Base-by-base conservation (phyloP, 2,329 filamentous ascomycete genomes). In the Penicillium freii region DNA sequence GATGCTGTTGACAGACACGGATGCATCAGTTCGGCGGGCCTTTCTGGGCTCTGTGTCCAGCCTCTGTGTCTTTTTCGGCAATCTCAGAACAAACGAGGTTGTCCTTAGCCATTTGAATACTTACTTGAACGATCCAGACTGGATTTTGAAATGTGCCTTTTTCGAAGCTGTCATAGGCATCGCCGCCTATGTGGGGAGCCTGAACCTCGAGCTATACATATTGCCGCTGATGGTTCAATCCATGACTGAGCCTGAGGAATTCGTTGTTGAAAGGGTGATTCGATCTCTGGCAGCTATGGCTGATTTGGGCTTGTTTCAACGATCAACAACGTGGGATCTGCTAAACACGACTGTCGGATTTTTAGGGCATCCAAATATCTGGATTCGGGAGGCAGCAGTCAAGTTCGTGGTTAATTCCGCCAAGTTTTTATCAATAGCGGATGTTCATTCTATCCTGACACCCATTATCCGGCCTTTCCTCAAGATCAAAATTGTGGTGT, bases 101-200 rank as follows among this genome's bases (percentile, higher is more conserved):
- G 87, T 99, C 17, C 79, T 99, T 23, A 96, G 92, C 33, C 94
- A 99, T 76, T 80, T 99, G 29, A 97, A 97, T 70, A 99, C 94
- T 0, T 99, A 99, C 68, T 78, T 99, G 9, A 99, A 99, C 65
- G 94, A 97, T 67, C 86, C 89, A 42, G 92, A 99, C 71, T 99
- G 94, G 94, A 91, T 91, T 72, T 78, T 99, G 33, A 97, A 96
- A 73, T 97, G 92, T 67, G 92, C 93, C 3, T 97, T 97, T 71
- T 97, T 99, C 68, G 92, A 96, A 69, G 91, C 92, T 0, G 91
- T 97, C 27, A 91, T 97, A 17, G 93, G 92, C 4, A 92, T 99
- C 62, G 91, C 92, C 4, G 86, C 90, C 1, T 96, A 96, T 65
- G 84, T 97, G 34, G 94, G 94, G 29, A 92, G 90, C 58, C 90